Conservation (phyloP, 106 monocot species). For the Hemerocallis citrina region DNA sequence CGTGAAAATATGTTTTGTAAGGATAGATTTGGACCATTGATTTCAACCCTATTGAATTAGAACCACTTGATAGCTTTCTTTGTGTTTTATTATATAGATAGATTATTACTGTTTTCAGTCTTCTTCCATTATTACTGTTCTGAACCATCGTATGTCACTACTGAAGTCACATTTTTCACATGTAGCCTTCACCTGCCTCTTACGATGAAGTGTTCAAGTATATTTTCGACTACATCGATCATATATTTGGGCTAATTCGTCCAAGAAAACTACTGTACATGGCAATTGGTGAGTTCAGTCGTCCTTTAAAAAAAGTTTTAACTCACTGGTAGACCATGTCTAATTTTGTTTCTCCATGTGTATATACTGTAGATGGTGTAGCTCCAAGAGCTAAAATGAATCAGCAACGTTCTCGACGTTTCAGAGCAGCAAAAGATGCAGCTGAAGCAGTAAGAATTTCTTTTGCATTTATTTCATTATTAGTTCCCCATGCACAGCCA, state of each 20-base stretch:
- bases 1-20: too few species aligned
- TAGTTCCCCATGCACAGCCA: not conserved
- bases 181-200: constrained; percentile 73
- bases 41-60: too few species aligned
- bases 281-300: constrained; percentile 82
- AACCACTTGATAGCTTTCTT: too few species aligned
- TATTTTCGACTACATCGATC: constrained; percentile 86
- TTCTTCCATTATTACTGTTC: too few species aligned
- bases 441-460: constrained; percentile 51
- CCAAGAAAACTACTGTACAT: constrained; percentile 86
- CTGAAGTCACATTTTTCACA: constrained; percentile 4
- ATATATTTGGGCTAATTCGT: constrained; percentile 72
- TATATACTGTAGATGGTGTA: constrained; percentile 62
- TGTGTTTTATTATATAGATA: too few species aligned
- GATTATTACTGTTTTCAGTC: too few species aligned
- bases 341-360: not conserved
- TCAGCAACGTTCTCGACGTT: constrained; percentile 81
- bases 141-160: not conserved
- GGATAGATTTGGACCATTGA: too few species aligned
- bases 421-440: constrained; percentile 89
- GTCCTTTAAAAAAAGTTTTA: too few species aligned
- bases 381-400: constrained; percentile 98
- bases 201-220: constrained; percentile 88
- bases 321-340: too few species aligned
- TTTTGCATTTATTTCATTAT: not conserved